Base-by-base conservation (phyloP, 2,329 filamentous ascomycete genomes). In the Fusarium subtropicale region DNA sequence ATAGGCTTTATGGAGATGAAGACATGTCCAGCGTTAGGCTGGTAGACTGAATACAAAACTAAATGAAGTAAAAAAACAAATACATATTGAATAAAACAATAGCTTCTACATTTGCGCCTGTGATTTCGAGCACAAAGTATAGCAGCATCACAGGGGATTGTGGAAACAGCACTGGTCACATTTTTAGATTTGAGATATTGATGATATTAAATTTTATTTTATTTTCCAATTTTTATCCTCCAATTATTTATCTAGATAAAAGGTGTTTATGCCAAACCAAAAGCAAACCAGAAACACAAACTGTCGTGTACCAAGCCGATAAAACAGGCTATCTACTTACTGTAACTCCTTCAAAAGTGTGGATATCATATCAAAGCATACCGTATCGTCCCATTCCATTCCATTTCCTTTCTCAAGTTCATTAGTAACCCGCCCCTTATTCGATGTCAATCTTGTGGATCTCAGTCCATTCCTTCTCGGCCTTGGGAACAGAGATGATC, bases 401-500 rank as follows among this genome's bases (percentile, higher is more conserved):
- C 16, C 34, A n/a, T 52, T 52, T 30, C 12, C 34, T n/a, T 52
- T 52, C 34, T 26, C 48, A 41, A 28, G 8, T 15, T 36, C 48
- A 20, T 41, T 20, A 52, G 18, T 39, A 38, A 9, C 30, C 33
- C 38, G 11, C n/a, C 18, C 18, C 44, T 76, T 79, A 87, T 72
- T 86, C 79, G 64, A 90, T 85, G 58, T 90, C 86, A 41, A 90
- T 84, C 77, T 86, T 86, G 75, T 83, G 84, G 63, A 90, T 83
- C 73, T 89, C 86, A 71, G 88, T 91, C 82, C 88, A 89, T 70
- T 88, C 88, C 78, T 84, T 87, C 75, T 91, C 88, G 10, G 87
- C 74, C 82, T 93, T 94, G 10, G 92, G 92, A 3, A 97, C 87
- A n/a, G 87, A 89, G n/a, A 97, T 84, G 36, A 90, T 83, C 71